Percentiles rank a stretch among this genome's conserved stretches.
Evolutionary conservation across 768 basidiomycete genomes (phyloP).

Genomic region (Boletus tylopilopsis): DNA sequence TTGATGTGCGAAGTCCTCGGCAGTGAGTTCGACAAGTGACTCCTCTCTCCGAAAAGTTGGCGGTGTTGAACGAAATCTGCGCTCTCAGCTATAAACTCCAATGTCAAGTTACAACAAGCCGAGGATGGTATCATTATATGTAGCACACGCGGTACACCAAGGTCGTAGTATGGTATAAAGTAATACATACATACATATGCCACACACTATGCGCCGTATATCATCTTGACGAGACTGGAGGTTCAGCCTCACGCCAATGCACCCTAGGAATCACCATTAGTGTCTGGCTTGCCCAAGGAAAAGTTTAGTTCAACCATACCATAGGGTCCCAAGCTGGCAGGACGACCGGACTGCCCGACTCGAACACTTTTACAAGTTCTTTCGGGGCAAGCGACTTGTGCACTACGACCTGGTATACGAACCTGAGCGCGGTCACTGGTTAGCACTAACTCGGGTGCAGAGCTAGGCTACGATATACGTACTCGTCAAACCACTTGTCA

Average conservation of each 20-base stretch:
- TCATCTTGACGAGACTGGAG: not conserved
- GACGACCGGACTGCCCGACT: conserved; percentile 58
- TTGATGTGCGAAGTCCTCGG: too few relatives aligned
- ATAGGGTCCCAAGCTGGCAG: conserved; percentile 82
- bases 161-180: not conserved
- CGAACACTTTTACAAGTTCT: conserved; percentile 78
- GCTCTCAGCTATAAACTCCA: too few relatives aligned
- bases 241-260: conserved; percentile 21
- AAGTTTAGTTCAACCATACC: conserved; percentile 14
- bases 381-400: conserved; percentile 76
- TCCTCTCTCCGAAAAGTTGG: too few relatives aligned
- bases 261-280: conserved; percentile 11
- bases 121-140: not conserved
- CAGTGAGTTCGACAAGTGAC: too few relatives aligned
- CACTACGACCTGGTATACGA: conserved; percentile 91
- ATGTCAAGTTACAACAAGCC: not conserved
- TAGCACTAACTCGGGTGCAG: not conserved
- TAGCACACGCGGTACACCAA: not conserved
- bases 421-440: conserved; percentile 42
- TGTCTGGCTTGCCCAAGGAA: not conserved
- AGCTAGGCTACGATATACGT: conserved; percentile 30
- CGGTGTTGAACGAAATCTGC: too few relatives aligned
- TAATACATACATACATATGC: not conserved
- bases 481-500: conserved; percentile 90
- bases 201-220: not conserved